A percentile compares a stretch with the other conserved stretches of the same genome.
These are phyloP conservation scores for Aspergillus panamensis DNA, from an alignment of 495 filamentous ascomycete species.

Conservation along the genomic window DNA sequence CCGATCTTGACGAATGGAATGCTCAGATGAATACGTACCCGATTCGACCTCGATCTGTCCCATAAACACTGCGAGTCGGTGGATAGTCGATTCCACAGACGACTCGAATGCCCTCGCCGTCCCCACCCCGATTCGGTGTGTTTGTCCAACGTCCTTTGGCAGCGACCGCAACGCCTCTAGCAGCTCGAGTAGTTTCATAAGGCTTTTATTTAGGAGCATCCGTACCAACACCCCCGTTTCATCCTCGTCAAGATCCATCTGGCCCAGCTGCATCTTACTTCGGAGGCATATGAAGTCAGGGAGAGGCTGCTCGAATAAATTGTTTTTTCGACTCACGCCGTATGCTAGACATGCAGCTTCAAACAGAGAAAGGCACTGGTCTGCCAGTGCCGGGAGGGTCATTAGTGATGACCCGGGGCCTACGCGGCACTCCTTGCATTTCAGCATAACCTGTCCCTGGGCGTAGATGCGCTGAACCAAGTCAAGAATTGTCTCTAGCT, in stretches of 20 bases:
- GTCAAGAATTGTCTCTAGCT: slow-evolving; percentile 29
- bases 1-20: not conserved
- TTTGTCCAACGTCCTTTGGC: slow-evolving; percentile 16
- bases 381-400: slow-evolving; percentile 25
- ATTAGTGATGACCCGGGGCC: slow-evolving; percentile 22
- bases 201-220: slow-evolving; percentile 25
- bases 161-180: slow-evolving; percentile 23
- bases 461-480: slow-evolving; percentile 28
- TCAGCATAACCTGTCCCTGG: slow-evolving; percentile 26
- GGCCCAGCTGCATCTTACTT: slow-evolving; percentile 30
- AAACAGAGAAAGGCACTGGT: slow-evolving; percentile 31
- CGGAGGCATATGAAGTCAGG: slow-evolving; percentile 31
- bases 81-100: slow-evolving; percentile 25
- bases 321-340: slow-evolving; percentile 24
- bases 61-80: slow-evolving; percentile 28
- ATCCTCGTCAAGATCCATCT: slow-evolving; percentile 33
- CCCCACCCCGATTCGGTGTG: slow-evolving; percentile 14
- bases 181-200: slow-evolving; percentile 26
- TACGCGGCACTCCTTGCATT: slow-evolving; percentile 27
- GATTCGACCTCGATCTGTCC: slow-evolving; percentile 25
- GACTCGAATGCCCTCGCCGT: slow-evolving; percentile 24
- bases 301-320: slow-evolving; percentile 26
- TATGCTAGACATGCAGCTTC: slow-evolving; percentile 34
- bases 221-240: slow-evolving; percentile 29
- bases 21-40: slow-evolving; percentile 5